Evolutionary conservation across 2,329 filamentous ascomycete species (phyloP).

Genomic region (Ascochyta lentis): DNA sequence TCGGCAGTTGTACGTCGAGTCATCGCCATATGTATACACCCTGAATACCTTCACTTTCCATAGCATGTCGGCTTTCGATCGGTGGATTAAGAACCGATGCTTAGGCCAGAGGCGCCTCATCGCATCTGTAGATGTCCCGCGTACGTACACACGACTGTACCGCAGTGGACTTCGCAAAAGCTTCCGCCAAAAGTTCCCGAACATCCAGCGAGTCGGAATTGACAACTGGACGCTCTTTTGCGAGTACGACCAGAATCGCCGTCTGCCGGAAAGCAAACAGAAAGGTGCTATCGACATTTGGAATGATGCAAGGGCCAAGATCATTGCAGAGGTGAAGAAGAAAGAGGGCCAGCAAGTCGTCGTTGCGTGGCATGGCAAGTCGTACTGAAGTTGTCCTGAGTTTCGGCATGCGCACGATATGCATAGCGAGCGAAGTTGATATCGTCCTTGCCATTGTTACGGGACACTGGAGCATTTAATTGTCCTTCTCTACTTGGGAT

Average conservation of each 20-base stretch:
- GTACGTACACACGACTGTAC: slow-evolving; percentile 16
- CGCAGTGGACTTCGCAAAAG: slow-evolving; percentile 7
- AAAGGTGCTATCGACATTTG: not conserved
- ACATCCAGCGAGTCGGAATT: slow-evolving; percentile 15
- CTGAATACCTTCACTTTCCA: slow-evolving; percentile 10
- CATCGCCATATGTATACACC: slow-evolving; percentile 4
- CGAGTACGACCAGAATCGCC: not conserved
- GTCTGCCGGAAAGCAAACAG: not conserved
- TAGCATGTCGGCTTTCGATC: slow-evolving; percentile 2
- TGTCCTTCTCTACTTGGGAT: too few relatives aligned
- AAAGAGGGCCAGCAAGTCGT: not conserved
- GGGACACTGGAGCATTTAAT: too few relatives aligned
- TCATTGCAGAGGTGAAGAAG: not conserved
- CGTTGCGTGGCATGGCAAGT: too few relatives aligned
- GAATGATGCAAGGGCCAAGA: not conserved
- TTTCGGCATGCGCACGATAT: not conserved
- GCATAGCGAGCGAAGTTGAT: not conserved
- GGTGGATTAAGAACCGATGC: slow-evolving; percentile 17
- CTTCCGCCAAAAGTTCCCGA: slow-evolving; percentile 18
- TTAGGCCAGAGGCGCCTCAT: slow-evolving; percentile 16
- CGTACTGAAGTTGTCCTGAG: too few relatives aligned
- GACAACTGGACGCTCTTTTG: slow-evolving; percentile 10
- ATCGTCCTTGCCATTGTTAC: too few relatives aligned
- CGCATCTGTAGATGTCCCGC: slow-evolving; percentile 17
- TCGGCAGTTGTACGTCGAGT: slow-evolving; percentile 20